A percentile compares a stretch with the other conserved stretches of the same genome.
Evolutionary conservation across 2,329 filamentous ascomycete species (phyloP).

Genomic region (Scolecobasidium constrictum): DNA sequence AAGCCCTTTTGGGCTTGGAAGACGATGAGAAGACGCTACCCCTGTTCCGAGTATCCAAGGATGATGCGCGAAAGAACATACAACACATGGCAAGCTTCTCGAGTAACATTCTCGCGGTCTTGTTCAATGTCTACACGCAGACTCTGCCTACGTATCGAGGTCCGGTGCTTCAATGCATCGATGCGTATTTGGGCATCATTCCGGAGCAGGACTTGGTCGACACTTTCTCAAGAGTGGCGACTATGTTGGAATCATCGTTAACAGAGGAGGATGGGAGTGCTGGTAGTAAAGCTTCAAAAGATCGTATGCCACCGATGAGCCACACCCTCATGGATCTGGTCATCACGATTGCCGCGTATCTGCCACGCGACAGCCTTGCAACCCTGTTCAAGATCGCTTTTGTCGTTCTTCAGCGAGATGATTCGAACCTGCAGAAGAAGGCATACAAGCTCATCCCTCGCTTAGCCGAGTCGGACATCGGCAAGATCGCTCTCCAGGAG

Average conservation of each 20-base stretch:
- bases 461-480: conserved; percentile 69
- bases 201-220: conserved; percentile 68
- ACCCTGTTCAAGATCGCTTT: conserved; percentile 80
- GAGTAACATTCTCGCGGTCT: conserved; percentile 80
- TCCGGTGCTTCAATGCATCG: conserved; percentile 87
- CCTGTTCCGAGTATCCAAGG: conserved; percentile 68
- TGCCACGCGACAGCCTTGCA: conserved; percentile 76
- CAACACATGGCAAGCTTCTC: conserved; percentile 69
- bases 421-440: conserved; percentile 95
- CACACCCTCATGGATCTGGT: conserved; percentile 96
- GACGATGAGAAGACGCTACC: conserved; percentile 63
- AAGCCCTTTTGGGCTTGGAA: conserved; percentile 59
- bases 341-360: conserved; percentile 89
- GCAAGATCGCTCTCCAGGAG: conserved; percentile 63
- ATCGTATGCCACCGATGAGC: conserved; percentile 69
- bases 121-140: conserved; percentile 99
- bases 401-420: conserved; percentile 69
- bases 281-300: conserved; percentile 24
- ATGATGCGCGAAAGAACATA: conserved; percentile 66
- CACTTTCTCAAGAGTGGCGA: conserved; percentile 79
- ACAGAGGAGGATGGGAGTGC: conserved; percentile 37
- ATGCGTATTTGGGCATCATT: conserved; percentile 84
- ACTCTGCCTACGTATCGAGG: conserved; percentile 87
- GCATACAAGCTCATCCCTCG: conserved; percentile 96
- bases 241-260: conserved; percentile 68